phyloP scores from a whole-genome alignment of 768 basidiomycete species.

The Agaricus bisporus region DNA sequence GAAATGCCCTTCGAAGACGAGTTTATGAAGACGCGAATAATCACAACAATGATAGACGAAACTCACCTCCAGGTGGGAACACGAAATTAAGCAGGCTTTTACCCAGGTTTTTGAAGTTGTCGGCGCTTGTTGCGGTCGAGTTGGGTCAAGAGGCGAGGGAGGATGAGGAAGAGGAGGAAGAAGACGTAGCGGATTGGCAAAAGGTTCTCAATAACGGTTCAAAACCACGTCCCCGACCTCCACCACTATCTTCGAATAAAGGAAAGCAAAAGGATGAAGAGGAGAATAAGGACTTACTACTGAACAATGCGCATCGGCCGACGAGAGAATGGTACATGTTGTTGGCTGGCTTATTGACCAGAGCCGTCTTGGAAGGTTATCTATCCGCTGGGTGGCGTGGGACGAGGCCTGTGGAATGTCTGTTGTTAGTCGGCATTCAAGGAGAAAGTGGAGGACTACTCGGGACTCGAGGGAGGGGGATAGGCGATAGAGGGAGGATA shows the following conservation, averaged over 20 bases:
- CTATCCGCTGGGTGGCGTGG: constrained; percentile 79
- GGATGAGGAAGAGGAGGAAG: neutral
- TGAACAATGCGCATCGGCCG: constrained; percentile 53
- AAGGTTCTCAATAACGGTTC: neutral
- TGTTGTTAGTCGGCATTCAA: constrained; percentile 63
- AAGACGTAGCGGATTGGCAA: neutral
- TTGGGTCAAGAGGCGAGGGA: constrained; percentile 65
- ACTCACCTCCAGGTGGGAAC: constrained; percentile 33
- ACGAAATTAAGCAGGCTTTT: constrained; percentile 63
- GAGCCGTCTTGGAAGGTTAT: constrained; percentile 84
- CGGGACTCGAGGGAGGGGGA: too few relatives aligned
- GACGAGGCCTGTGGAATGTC: constrained; percentile 57
- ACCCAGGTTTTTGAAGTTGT: constrained; percentile 67
- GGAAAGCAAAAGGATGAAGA: constrained; percentile 2
- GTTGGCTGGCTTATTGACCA: constrained; percentile 67
- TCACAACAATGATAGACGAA: constrained; percentile 27
- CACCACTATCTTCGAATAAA: neutral
- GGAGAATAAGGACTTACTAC: constrained; percentile 22
- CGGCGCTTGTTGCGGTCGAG: constrained; percentile 74
- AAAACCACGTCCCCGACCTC: neutral
- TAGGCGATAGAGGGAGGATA: neutral
- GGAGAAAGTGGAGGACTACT: too few relatives aligned
- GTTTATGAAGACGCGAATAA: constrained; percentile 15
- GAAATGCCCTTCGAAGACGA: constrained; percentile 55
- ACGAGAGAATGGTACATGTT: constrained; percentile 81